A percentile compares a stretch with the other conserved stretches of the same genome.
Evolutionary conservation across 345 rosid species (phyloP).

Genomic region (Microcos paniculata): DNA sequence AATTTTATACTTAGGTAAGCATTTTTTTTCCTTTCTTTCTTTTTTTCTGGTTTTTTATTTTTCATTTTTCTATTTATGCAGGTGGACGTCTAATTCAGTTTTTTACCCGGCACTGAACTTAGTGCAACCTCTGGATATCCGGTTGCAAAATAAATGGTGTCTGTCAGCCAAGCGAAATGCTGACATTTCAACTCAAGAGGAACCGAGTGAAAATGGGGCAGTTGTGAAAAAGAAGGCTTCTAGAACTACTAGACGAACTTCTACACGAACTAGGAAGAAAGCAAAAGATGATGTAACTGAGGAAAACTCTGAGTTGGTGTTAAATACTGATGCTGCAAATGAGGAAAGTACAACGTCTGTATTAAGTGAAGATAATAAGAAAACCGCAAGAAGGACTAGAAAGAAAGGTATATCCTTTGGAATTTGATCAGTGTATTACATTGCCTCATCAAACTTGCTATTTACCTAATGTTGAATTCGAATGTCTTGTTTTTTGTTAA

Average conservation of each 20-base stretch:
- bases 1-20: not conserved
- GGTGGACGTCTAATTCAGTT: conserved; percentile 50
- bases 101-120: conserved; percentile 32
- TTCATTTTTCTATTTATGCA: conserved; percentile 22
- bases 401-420: conserved; percentile 43
- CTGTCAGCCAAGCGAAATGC: conserved; percentile 49
- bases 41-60: not conserved
- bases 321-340: conserved; percentile 25
- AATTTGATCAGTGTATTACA: conserved; percentile 9
- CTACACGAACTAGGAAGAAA: conserved; percentile 60
- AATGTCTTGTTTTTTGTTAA: conserved; percentile 2
- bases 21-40: not conserved
- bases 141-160: conserved; percentile 44
- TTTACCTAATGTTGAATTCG: not conserved
- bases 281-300: conserved; percentile 26
- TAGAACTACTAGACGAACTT: conserved; percentile 36
- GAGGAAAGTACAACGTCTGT: conserved; percentile 29
- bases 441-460: conserved; percentile 6
- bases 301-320: conserved; percentile 35
- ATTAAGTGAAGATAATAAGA: conserved; percentile 28
- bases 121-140: conserved; percentile 41
- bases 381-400: conserved; percentile 34
- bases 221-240: conserved; percentile 45
- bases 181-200: conserved; percentile 40
- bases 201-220: conserved; percentile 42